Evolutionary conservation across 495 filamentous ascomycete genomes (phyloP).

Genomic region (Aspergillus panamensis): DNA sequence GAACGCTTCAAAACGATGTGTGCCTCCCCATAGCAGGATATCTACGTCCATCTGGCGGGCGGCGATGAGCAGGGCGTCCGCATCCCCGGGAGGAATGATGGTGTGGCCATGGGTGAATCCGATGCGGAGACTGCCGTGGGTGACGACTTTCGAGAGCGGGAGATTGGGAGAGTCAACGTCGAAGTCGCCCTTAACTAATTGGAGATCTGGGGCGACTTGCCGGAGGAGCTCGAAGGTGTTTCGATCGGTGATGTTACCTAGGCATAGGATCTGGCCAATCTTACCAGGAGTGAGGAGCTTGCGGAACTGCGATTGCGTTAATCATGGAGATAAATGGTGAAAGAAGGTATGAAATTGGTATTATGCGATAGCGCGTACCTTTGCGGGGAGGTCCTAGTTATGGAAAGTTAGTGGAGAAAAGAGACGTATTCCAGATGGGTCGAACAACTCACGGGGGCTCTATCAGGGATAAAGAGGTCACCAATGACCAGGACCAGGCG

Average conservation of each 20-base stretch:
- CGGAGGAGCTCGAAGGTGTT: conserved; percentile 94
- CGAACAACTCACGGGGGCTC: conserved; percentile 65
- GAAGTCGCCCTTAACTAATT: conserved; percentile 91
- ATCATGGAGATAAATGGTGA: conserved; percentile 5
- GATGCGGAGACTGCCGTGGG: conserved; percentile 87
- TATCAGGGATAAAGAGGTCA: conserved; percentile 96
- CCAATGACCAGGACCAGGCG: conserved; percentile 87
- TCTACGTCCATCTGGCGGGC: conserved; percentile 96
- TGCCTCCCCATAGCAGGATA: conserved; percentile 96
- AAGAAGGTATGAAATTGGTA: not conserved
- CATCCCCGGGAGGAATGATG: conserved; percentile 85
- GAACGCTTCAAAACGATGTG: conserved; percentile 95
- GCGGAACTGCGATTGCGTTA: conserved; percentile 67
- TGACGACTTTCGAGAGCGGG: conserved; percentile 88
- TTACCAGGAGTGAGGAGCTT: conserved; percentile 97
- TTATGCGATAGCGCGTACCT: conserved; percentile 52
- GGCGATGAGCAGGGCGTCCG: conserved; percentile 86
- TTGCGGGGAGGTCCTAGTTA: conserved; percentile 78
- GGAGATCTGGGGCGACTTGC: conserved; percentile 84
- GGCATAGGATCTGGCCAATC: conserved; percentile 94
- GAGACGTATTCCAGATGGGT: not conserved
- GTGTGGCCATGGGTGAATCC: conserved; percentile 97
- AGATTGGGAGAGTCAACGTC: conserved; percentile 90
- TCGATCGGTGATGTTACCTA: conserved; percentile 95
- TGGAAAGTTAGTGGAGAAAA: conserved; percentile 22